These are phyloP conservation scores for Cantharellus cinnabarinus DNA, from an alignment of 768 basidiomycete genomes.

Conservation along the genomic window DNA sequence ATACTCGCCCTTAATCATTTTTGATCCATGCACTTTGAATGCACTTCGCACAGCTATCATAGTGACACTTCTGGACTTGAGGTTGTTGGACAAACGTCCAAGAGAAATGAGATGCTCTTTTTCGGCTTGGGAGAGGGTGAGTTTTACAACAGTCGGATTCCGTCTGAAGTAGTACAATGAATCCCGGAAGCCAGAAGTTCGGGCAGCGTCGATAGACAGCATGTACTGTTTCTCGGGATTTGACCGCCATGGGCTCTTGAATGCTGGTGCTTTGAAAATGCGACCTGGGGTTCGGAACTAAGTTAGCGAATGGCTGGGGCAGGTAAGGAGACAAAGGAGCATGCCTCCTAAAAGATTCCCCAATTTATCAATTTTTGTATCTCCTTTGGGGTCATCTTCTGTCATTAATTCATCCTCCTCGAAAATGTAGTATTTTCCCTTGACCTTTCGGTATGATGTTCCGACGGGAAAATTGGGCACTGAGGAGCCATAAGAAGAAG, in stretches of 20 bases:
- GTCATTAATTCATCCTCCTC: conserved; percentile 81
- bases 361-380: conserved; percentile 73
- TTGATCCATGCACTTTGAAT: conserved; percentile 85
- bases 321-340: conserved; percentile 13
- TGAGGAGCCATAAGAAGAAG: background rate
- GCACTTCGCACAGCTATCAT: conserved; percentile 82
- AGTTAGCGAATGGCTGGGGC: background rate
- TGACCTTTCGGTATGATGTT: conserved; percentile 19
- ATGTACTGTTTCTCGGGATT: conserved; percentile 75
- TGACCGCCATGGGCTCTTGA: conserved; percentile 54
- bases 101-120: conserved; percentile 81
- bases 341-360: conserved; percentile 73
- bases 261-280: conserved; percentile 74
- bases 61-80: conserved; percentile 82
- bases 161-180: conserved; percentile 96
- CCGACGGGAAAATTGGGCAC: background rate
- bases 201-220: conserved; percentile 93
- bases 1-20: conserved; percentile 59
- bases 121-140: conserved; percentile 73
- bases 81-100: conserved; percentile 73
- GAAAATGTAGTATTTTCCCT: conserved; percentile 53
- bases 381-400: conserved; percentile 65
- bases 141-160: conserved; percentile 75
- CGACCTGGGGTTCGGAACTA: conserved; percentile 32
- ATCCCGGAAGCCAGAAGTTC: conserved; percentile 88